Evolutionary conservation across 306 rosid genomes (phyloP), one percentile per base, ranked within the genome.

Genomic region (Sicyos edulis): DNA sequence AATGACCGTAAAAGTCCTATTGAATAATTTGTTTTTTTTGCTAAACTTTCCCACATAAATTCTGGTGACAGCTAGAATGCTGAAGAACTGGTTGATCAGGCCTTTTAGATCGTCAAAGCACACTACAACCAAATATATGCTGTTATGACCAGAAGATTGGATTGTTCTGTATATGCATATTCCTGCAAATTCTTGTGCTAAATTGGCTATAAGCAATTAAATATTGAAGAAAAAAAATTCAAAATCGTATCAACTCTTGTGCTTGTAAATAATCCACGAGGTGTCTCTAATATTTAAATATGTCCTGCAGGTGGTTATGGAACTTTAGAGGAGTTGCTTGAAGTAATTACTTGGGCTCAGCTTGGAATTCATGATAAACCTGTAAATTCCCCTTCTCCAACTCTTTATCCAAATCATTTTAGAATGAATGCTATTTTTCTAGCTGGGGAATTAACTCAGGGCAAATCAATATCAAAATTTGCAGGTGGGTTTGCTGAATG

Each of bases 301-400:
- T 75, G 82, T 49, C 26, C 26, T 80, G 77, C 86, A 88, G 93
- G 93, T 24, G 93, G 93, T 52, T 88, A 88, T 84, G 93, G 93
- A 78, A 88, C 93, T 47, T 79, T 88, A 51, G 93, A 88, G 77
- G 90, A 88, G 82, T 88, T 88, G 74, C 93, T 88, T 80, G 93
- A 88, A 82, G 93, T 84, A 60, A 88, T 88, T 77, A 88, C 93
- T n/a, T 88, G 93, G 93, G 93, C 93, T 71, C 93, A 88, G 78
- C 93, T 88, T 64, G 93, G 93, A 76, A 88, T 88, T 78, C 93
- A 88, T 57, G 93, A 88, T 74, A 88, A 88, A 79, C 93, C 93
- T 73, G 93, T 88, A 78, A 75, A 19, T 73, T 29, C 26, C 29
- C 34, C 47, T 45, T 62, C 45, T 71, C 74, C 74, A 70, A 44